Evolutionary conservation across 2,329 filamentous ascomycete genomes (phyloP), one percentile per base, ranked within the genome.

Genomic region (Claviceps maximensis): DNA sequence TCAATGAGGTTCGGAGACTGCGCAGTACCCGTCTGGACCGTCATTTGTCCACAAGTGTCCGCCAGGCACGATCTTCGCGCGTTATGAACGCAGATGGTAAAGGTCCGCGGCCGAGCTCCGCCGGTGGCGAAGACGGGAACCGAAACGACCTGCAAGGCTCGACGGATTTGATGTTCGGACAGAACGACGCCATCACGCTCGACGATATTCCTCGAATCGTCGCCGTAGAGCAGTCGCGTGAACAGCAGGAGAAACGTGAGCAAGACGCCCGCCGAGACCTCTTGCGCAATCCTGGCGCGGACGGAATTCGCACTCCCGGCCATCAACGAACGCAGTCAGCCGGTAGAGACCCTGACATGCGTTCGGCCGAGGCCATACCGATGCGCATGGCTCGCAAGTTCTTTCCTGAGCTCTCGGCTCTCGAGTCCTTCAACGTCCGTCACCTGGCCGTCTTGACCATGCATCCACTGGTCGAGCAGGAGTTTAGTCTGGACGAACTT

Each of bases 201-300:
- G 93, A 98, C 63, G 93, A 98, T 63, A 97, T 98, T 60, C 89
- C 93, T 9, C 81, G 93, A 57, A 95, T 98, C 62, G 90, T 96
- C 44, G 93, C 93, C 36, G 88, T 93, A 15, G 90, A 97, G 67
- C 91, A 97, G 69, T 90, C 91, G 25, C 84, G 89, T 60, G 91
- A 97, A 65, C 89, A 95, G 65, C 89, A 88, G 63, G 86, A 83
- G 56, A 84, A 86, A 61, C 82, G 83, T 42, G 60, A 65, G 27
- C 57, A 60, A 44, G 53, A 55, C 12, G 54, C 58, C 10, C 81
- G 87, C 25, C 82, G 84, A 56, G 84, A 86, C 46, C 72, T 82
- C 61, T 86, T 80, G 65, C 78, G 69, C 54, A 82, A 85, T 23
- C 79, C 80, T 15, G 58, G 59, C 50, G 38, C 57, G 17, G 59